Conservation (phyloP, 352 stramenopile genomes). For the Peronospora destructor region DNA sequence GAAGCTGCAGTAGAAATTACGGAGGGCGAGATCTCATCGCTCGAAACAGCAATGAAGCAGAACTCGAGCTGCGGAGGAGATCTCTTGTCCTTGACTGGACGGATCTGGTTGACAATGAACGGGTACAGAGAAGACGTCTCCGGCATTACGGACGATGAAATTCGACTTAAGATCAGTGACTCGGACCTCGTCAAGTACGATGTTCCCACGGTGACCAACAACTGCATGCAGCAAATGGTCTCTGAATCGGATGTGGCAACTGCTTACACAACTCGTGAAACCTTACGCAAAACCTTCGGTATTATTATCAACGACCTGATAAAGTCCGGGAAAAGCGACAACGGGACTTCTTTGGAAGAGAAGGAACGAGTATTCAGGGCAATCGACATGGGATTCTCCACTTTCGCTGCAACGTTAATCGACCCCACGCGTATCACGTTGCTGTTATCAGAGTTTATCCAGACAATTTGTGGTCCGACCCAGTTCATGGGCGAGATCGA, state of each 20-base stretch:
- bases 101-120: slow-evolving; percentile 21
- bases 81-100: slow-evolving; percentile 22
- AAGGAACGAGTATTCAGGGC: slow-evolving; percentile 18
- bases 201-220: slow-evolving; percentile 28
- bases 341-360: slow-evolving; percentile 15
- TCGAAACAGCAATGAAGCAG: slow-evolving; percentile 28
- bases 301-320: slow-evolving; percentile 28
- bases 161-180: slow-evolving; percentile 32
- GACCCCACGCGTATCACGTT: slow-evolving; percentile 40
- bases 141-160: slow-evolving; percentile 26
- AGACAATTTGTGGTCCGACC: slow-evolving; percentile 42
- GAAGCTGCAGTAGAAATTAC: slow-evolving; percentile 22
- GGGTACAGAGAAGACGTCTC: slow-evolving; percentile 18
- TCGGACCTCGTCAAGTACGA: slow-evolving; percentile 36
- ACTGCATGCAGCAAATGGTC: slow-evolving; percentile 32
- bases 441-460: slow-evolving; percentile 47
- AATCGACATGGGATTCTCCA: slow-evolving; percentile 19
- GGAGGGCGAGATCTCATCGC: slow-evolving; percentile 18
- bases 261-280: slow-evolving; percentile 21
- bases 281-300: slow-evolving; percentile 22
- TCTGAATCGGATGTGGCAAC: slow-evolving; percentile 15
- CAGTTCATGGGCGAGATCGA: slow-evolving; percentile 51
- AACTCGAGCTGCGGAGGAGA: slow-evolving; percentile 29
- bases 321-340: slow-evolving; percentile 23
- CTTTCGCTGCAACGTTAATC: slow-evolving; percentile 15